A percentile compares a stretch with the other conserved stretches of the same genome.
Conservation (phyloP, 129 eudicot species). For the Scalesia atractyloides region DNA sequence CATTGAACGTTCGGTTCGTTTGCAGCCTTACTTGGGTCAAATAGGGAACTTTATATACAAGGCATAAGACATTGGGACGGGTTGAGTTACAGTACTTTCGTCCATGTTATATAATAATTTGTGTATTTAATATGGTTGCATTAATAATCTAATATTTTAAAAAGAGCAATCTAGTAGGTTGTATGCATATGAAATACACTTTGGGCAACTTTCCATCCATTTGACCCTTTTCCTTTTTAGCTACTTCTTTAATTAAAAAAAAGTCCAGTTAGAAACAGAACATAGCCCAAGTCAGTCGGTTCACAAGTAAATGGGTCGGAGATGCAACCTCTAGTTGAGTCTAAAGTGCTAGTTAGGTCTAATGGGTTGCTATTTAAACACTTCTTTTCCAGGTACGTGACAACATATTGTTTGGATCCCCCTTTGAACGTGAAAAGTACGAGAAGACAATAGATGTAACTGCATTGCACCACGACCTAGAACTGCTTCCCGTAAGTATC, state of each 20-base stretch:
- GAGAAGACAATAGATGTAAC: slow-evolving; percentile 78
- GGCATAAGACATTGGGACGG: background rate
- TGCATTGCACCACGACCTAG: slow-evolving; percentile 80
- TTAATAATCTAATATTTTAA: background rate
- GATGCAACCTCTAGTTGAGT: background rate
- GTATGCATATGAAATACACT: slow-evolving; percentile 4
- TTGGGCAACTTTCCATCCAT: background rate
- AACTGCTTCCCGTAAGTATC: slow-evolving; percentile 72
- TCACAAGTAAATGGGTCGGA: background rate
- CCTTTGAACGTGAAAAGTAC: slow-evolving; percentile 62
- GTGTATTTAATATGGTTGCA: background rate
- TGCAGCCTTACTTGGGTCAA: background rate
- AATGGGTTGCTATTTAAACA: background rate
- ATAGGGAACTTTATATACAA: background rate
- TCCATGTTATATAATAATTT: slow-evolving; percentile 3
- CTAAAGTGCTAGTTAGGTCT: slow-evolving; percentile 2
- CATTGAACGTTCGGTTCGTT: too few species aligned
- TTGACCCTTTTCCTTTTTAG: background rate
- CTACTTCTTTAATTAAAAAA: background rate
- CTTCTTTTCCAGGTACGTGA: slow-evolving; percentile 71
- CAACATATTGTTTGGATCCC: slow-evolving; percentile 87
- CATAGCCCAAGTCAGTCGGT: background rate
- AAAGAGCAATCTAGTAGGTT: background rate
- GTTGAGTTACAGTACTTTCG: slow-evolving; percentile 3
- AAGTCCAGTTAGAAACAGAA: background rate